Percentiles rank a stretch among this genome's conserved stretches.
Evolutionary conservation across 2,329 filamentous ascomycete species (phyloP).

Genomic region (Hymenoscyphus linearis): DNA sequence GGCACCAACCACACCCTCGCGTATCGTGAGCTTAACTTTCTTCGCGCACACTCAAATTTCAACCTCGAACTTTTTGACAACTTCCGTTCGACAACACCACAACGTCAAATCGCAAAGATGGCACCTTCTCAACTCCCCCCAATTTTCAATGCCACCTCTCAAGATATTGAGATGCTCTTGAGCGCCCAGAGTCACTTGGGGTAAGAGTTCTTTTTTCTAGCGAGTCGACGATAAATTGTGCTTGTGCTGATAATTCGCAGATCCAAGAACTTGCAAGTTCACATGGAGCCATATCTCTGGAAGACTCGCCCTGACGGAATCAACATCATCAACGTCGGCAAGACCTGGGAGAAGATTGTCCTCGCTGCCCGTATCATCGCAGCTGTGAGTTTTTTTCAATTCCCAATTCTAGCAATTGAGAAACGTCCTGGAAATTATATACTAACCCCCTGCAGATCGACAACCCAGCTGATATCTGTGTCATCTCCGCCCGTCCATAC

Average conservation of each 20-base stretch:
- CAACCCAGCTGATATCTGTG: slow-evolving; percentile 98
- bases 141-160: slow-evolving; percentile 89
- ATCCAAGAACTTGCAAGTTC: slow-evolving; percentile 98
- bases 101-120: slow-evolving; percentile 68
- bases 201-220: neutral
- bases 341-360: slow-evolving; percentile 99
- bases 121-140: slow-evolving; percentile 90
- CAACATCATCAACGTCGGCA: slow-evolving; percentile 99
- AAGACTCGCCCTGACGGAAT: slow-evolving; percentile 98
- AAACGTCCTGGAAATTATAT: neutral
- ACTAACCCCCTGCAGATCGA: slow-evolving; percentile 54
- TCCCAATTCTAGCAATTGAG: neutral
- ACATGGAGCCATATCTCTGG: slow-evolving; percentile 99
- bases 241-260: neutral
- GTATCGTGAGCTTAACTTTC: neutral
- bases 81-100: slow-evolving; percentile 21
- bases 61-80: slow-evolving; percentile 8
- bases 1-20: slow-evolving; percentile 10
- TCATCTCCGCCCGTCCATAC: slow-evolving; percentile 99
- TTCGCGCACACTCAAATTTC: slow-evolving; percentile 4
- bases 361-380: slow-evolving; percentile 98
- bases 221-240: neutral
- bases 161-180: slow-evolving; percentile 99
- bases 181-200: slow-evolving; percentile 95
- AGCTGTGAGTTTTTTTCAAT: slow-evolving; percentile 40